These are phyloP conservation scores for Emericellopsis atlantica DNA, from an alignment of 2,329 filamentous ascomycete species.

Conservation along the genomic window DNA sequence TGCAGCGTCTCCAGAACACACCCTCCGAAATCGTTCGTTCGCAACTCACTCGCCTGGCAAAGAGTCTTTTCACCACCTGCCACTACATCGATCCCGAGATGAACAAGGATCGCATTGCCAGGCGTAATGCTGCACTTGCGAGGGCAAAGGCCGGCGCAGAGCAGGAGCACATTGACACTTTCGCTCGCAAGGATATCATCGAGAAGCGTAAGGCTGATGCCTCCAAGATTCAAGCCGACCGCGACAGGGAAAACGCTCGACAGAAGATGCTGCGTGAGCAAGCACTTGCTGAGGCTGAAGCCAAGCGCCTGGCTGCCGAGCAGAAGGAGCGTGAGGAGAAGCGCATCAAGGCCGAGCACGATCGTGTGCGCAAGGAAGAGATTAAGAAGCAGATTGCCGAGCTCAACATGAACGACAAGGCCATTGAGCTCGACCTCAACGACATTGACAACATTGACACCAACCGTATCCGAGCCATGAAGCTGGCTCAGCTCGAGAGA, in stretches of 20 bases:
- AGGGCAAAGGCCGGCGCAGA: conserved; percentile 82
- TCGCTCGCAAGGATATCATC: conserved; percentile 81
- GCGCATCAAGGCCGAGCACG: conserved; percentile 74
- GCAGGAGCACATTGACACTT: conserved; percentile 75
- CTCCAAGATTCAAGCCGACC: conserved; percentile 75
- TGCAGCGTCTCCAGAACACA: conserved; percentile 94
- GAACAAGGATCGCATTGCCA: conserved; percentile 67
- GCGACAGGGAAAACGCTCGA: conserved; percentile 85
- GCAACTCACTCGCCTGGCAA: conserved; percentile 82
- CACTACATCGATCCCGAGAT: conserved; percentile 90
- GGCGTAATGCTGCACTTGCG: conserved; percentile 66
- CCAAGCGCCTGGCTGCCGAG: conserved; percentile 80
- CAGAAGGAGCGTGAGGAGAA: conserved; percentile 82
- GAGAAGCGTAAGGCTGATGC: conserved; percentile 95
- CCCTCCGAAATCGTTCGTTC: conserved; percentile 95
- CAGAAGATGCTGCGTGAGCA: conserved; percentile 79
- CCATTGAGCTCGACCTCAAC: conserved; percentile 60
- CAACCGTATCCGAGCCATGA: conserved; percentile 83
- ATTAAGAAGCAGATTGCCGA: conserved; percentile 87
- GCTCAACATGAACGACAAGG: conserved; percentile 78
- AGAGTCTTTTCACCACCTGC: conserved; percentile 83
- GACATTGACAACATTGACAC: conserved; percentile 80
- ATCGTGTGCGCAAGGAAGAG: conserved; percentile 84
- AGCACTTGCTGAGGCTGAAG: conserved; percentile 80
- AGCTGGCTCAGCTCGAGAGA: conserved; percentile 88